Evolutionary conservation across 2,329 filamentous ascomycete genomes (phyloP), one percentile per base, ranked within the genome.

Genomic region (Trichoderma arundinaceum): DNA sequence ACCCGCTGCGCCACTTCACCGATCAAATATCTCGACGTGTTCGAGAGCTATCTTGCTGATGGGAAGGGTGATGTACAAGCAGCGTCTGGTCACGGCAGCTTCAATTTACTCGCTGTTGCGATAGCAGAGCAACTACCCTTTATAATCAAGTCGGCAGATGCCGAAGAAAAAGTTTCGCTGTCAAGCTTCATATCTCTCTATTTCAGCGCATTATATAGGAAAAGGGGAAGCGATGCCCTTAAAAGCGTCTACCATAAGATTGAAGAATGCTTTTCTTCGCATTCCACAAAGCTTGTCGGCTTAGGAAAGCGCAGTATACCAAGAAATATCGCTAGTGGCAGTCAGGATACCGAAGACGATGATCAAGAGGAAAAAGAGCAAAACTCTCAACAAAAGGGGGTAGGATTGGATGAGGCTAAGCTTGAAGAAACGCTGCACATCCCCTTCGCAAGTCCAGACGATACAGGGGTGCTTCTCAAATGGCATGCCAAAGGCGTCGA

Each of bases 91-190:
- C 59, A 61, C 9, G n/a, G 70, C 52, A 22, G 71, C 70, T 53
- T 73, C 10, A 92, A 90, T 70, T 83, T 92, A 17, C 72, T 97
- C 3, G 81, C 88, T 10, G 83, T 92, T 69, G 85, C 88, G 0
- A 81, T 96, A 19, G 79, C 86, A 3, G 94, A 97, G 74, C 94
- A 97, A 75, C 85, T 93, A 77, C 86, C 88, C 0, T 96, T 92
- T 71, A 79, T 86, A 2, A 77, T 86, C 12, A 85, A 85, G 59
- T 81, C 81, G 5, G 80, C 80, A 1, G 80, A 81, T 6, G 78
- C 78, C 39, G 73, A 79, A 8, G 73, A 77, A 1, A 71, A 84
- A 3, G 74, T 78, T 35, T 77, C 81, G 1, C 78, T 92, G 15
- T 83, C 85, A 1, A 75, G 78, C 33, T 89, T 91, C 72, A 75